Base-by-base conservation (phyloP, 176 grass and related monocot species). In the Zoysia japonica region DNA sequence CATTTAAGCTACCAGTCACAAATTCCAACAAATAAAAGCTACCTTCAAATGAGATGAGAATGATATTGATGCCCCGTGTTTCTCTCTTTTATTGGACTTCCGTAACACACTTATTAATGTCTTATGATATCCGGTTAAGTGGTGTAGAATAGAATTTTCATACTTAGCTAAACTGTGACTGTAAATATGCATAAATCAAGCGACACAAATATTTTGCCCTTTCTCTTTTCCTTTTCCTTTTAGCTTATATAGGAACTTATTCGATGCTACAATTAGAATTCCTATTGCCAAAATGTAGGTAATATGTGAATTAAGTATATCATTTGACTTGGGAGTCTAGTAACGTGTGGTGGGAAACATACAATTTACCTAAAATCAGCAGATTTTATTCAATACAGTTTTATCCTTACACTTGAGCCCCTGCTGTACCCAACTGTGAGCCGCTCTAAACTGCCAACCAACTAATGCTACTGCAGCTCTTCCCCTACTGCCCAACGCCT, bases 371-470 rank as follows among this genome's bases (percentile, higher is more conserved):
- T 75, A 75, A 15, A 71, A 77, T 69, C 75, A 71, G 62, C 55
- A 11, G 55, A 82, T 79, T 88, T 68, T 77, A 42, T 68, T 68
- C 4, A 43, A 44, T 78, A 68, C 45, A 61, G 54, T 64, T 76
- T 76, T 75, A 62, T 81, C 55, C 65, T 76, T 40, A 13, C 71
- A 71, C 43, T 56, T 76, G 71, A 48, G 71, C 68, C 63, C 14
- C 70, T 71, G 46, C 47, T 84, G 65, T 65, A 70, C 47, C 47
- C 67, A 84, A 84, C 71, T 69, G 6, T 83, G 35, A 72, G 13
- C 67, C 40, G 68, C 48, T 74, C 67, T 78, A 60, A 78, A 50
- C 85, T 87, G 62, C 80, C 76, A 84, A 61, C 81, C 39, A 78
- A 65, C 67, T 70, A 84, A 78, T 13, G 54, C 71, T 75, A 63